Percentiles rank a stretch among this genome's conserved stretches.
Evolutionary conservation across 139 green algal species (phyloP).

Genomic region (Chlorella sp.): DNA sequence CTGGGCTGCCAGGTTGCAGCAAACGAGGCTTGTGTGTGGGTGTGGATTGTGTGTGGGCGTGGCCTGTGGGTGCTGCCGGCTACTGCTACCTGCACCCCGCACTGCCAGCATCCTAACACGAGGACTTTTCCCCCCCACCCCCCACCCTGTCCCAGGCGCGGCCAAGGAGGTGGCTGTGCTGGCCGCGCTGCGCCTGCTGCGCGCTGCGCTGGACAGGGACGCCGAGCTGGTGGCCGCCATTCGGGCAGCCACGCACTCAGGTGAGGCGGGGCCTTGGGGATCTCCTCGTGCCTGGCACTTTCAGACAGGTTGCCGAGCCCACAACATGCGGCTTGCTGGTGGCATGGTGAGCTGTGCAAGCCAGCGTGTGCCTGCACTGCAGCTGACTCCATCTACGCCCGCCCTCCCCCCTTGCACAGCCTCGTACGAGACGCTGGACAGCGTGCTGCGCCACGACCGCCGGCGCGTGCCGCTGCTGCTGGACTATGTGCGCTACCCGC

Average conservation of each 20-base stretch:
- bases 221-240: conserved; percentile 13
- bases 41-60: too few relatives aligned
- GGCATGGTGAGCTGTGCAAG: too few relatives aligned
- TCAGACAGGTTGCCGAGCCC: too few relatives aligned
- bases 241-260: conserved; percentile 3
- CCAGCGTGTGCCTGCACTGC: background rate
- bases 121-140: background rate
- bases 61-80: too few relatives aligned
- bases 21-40: too few relatives aligned
- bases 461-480: conserved; percentile 58
- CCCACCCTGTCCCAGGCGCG: background rate
- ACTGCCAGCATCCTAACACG: too few relatives aligned
- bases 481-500: conserved; percentile 73
- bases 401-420: background rate
- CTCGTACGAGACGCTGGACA: conserved; percentile 55
- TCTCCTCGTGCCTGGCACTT: too few relatives aligned
- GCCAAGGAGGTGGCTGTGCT: conserved; percentile 56
- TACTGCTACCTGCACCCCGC: too few relatives aligned
- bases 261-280: too few relatives aligned
- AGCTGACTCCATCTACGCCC: background rate
- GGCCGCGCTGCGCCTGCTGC: conserved; percentile 64
- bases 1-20: background rate
- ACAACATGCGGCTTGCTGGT: too few relatives aligned
- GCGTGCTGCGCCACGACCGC: conserved; percentile 44
- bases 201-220: conserved; percentile 56